Percentiles rank a stretch among this genome's conserved stretches.
Conservation (phyloP, 83 land plant genomes). For the Isoetes engelmannii region DNA sequence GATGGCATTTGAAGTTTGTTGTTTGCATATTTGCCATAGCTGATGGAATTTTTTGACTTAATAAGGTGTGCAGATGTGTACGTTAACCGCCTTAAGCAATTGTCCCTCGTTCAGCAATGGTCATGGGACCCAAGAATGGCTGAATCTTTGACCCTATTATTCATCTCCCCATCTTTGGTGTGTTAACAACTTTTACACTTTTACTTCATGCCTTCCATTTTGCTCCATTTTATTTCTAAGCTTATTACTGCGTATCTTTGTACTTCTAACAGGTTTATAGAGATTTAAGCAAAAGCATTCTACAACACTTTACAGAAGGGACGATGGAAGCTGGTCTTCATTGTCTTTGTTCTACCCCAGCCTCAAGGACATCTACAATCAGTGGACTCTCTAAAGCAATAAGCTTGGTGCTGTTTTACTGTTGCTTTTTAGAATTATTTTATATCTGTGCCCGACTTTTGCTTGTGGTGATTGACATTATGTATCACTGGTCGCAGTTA, state of each 20-base stretch:
- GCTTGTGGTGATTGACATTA: not conserved
- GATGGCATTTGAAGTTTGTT: not conserved
- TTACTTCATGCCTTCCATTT: conserved; percentile 29
- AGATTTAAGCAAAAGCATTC: conserved; percentile 15
- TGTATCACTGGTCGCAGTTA: conserved; percentile 22
- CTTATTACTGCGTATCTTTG: conserved; percentile 9
- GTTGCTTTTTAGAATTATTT: not conserved
- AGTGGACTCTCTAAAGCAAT: conserved; percentile 26
- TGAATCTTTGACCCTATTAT: conserved; percentile 58
- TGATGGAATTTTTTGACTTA: conserved; percentile 8
- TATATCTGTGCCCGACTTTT: not conserved
- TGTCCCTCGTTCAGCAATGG: conserved; percentile 52
- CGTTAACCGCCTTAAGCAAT: conserved; percentile 31
- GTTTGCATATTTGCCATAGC: conserved; percentile 4
- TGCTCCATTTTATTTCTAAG: not conserved
- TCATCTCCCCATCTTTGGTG: not conserved
- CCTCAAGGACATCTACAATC: conserved; percentile 11
- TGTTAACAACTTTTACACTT: conserved; percentile 32
- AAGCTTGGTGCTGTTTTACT: conserved; percentile 11
- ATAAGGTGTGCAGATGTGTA: conserved; percentile 61
- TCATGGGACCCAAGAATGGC: conserved; percentile 83
- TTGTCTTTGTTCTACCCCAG: conserved; percentile 20
- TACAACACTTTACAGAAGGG: conserved; percentile 18
- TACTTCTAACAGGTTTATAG: conserved; percentile 17
- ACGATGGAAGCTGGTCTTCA: conserved; percentile 19